Percentiles rank a stretch among this genome's conserved stretches.
Conservation (phyloP, 495 filamentous ascomycete species). For the Neurospora sublineolata region DNA sequence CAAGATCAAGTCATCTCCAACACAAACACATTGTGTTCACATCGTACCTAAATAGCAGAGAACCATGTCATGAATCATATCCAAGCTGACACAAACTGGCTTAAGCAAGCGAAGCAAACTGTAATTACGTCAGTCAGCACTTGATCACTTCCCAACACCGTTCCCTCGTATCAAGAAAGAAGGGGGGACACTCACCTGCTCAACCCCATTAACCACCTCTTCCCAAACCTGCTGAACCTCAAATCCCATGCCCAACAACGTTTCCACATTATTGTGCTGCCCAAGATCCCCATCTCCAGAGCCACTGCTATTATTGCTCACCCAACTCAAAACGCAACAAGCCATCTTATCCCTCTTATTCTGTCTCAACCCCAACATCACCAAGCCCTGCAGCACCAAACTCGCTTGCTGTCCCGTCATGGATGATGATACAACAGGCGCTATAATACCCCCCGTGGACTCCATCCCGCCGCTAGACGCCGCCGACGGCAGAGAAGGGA, state of each 20-base stretch:
- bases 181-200: constrained; percentile 34
- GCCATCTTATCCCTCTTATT: constrained; percentile 56
- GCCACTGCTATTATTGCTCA: constrained; percentile 16
- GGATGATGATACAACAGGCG: constrained; percentile 58
- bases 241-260: constrained; percentile 65
- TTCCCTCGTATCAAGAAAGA: background rate
- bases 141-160: background rate
- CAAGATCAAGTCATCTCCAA: background rate
- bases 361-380: constrained; percentile 70
- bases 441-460: constrained; percentile 61
- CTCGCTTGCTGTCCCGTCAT: constrained; percentile 37
- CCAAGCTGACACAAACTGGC: background rate
- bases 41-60: background rate
- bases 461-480: constrained; percentile 27
- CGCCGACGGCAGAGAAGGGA: constrained; percentile 35
- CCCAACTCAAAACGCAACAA: constrained; percentile 60
- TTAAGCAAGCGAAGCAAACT: background rate
- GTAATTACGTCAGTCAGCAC: background rate
- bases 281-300: background rate
- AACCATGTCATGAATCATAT: background rate
- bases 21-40: background rate
- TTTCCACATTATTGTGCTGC: constrained; percentile 54
- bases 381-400: constrained; percentile 64
- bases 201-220: constrained; percentile 65
- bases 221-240: constrained; percentile 65